These are phyloP conservation scores for Venustampulla echinocandica DNA, from an alignment of 495 filamentous ascomycete species.

Conservation along the genomic window DNA sequence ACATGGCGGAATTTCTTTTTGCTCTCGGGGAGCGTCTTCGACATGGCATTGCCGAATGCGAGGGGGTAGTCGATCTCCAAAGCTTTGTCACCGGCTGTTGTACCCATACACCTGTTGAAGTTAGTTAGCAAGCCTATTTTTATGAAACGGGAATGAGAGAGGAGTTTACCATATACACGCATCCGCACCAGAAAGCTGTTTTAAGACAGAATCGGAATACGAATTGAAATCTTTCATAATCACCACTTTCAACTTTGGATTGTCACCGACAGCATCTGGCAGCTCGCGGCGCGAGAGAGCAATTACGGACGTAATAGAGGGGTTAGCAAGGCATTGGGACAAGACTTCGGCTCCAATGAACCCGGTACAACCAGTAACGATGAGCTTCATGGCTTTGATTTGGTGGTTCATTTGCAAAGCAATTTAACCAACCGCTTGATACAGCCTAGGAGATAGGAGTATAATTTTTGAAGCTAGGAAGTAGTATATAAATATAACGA, in stretches of 20 bases:
- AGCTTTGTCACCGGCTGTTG: slow-evolving; percentile 6
- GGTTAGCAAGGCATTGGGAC: slow-evolving; percentile 8
- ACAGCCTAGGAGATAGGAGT: too few relatives aligned
- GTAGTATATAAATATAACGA: too few relatives aligned
- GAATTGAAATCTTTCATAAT: slow-evolving; percentile 37
- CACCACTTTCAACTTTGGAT: slow-evolving; percentile 36
- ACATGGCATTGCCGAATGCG: slow-evolving; percentile 34
- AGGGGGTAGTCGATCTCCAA: slow-evolving; percentile 37
- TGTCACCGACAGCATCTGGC: slow-evolving; percentile 17
- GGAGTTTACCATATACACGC: slow-evolving; percentile 41
- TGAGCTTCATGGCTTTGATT: slow-evolving; percentile 9
- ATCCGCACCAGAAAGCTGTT: slow-evolving; percentile 38
- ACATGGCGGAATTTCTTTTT: slow-evolving; percentile 40
- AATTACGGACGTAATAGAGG: slow-evolving; percentile 9
- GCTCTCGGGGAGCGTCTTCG: slow-evolving; percentile 8
- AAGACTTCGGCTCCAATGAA: slow-evolving; percentile 15
- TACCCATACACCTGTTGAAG: slow-evolving; percentile 17
- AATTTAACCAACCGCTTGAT: too few relatives aligned
- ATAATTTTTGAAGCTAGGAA: too few relatives aligned
- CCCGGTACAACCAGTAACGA: slow-evolving; percentile 11
- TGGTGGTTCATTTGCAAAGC: too few relatives aligned
- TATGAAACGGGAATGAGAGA: not conserved
- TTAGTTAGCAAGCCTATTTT: not conserved
- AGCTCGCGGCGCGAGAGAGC: slow-evolving; percentile 29
- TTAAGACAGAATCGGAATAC: slow-evolving; percentile 31